Base-by-base conservation (phyloP, 1,284 basidiomycete species). In the Marasmius fiardii region DNA sequence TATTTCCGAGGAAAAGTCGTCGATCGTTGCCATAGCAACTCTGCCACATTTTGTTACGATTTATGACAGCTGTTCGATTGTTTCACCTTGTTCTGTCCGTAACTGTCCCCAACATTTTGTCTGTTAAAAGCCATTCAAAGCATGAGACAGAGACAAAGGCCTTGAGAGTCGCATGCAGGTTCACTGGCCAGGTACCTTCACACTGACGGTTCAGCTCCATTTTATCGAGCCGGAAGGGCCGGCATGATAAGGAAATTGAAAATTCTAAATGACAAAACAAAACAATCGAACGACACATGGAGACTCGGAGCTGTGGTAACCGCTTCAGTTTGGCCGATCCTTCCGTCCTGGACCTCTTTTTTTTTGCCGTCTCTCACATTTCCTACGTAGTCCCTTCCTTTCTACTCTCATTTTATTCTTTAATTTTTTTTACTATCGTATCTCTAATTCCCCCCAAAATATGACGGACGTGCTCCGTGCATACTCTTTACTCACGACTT, bases 401-500 rank as follows among this genome's bases (percentile, higher is more conserved):
- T 23, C 26, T 43, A 23, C 39, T 53, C 21, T 53, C 12, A 16
- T 44, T 44, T 47, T 51, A 35, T 34, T 43, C 41, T 54, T 23
- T 34, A 35, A 6, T 51, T 52, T 52, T 53, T 47, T 41, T 35
- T 54, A 34, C 52, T n/a, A 8, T 41, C 6, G 11, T 16, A 33
- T 49, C 24, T 33, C 28, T 18, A 49, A 16, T 49, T 33, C 26
- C 8, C 20, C 18, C 43, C 20, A 20, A 44, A 18, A 16, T 49
- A 73, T 74, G 71, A 61, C 69, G 43, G 65, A 68, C 53, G 65
- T 71, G 51, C 58, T 74, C 55, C 65, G 71, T 58, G 64, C 74
- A 39, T 86, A 85, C 65, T 69, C 69, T 52, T 69, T 74, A 39
- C 74, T 84, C 56, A 72, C 78, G 20, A 50, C 74, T 24, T 69